phyloP scores from a whole-genome alignment of 2,329 filamentous ascomycete genomes.

The Penicillium thymicola region DNA sequence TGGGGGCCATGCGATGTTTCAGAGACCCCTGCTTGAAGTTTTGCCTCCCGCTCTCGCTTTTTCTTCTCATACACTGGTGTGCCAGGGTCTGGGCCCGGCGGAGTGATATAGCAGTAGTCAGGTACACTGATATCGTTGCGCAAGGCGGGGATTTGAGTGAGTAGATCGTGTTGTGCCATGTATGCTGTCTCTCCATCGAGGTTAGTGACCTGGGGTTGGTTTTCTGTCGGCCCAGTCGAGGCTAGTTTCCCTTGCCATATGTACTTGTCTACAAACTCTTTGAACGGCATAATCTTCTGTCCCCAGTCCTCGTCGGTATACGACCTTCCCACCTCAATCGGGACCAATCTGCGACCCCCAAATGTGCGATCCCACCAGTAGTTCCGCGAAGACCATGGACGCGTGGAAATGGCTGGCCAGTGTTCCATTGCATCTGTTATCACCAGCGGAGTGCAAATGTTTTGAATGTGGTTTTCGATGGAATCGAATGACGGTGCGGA shows the following conservation, averaged over 20 bases:
- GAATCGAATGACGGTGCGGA: constrained; percentile 52
- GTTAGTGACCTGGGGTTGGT: not conserved
- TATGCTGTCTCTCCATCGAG: constrained; percentile 59
- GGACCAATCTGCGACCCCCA: constrained; percentile 73
- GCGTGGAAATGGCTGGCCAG: constrained; percentile 73
- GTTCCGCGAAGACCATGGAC: constrained; percentile 67
- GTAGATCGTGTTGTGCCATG: constrained; percentile 86
- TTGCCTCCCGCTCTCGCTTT: constrained; percentile 21
- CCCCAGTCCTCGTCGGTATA: constrained; percentile 86
- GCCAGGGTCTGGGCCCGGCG: constrained; percentile 54
- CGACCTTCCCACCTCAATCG: constrained; percentile 78
- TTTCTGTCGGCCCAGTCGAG: constrained; percentile 1
- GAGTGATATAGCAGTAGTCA: constrained; percentile 76
- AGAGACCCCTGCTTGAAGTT: not conserved
- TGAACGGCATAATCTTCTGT: constrained; percentile 74
- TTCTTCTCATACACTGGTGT: constrained; percentile 47
- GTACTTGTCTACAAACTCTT: constrained; percentile 63
- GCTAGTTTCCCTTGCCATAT: constrained; percentile 42
- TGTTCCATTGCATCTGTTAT: constrained; percentile 62
- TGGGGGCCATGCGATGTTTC: not conserved
- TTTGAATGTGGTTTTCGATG: constrained; percentile 61
- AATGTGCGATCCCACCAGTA: constrained; percentile 76
- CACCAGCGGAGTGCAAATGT: constrained; percentile 59
- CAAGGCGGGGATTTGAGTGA: constrained; percentile 75
- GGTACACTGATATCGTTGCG: constrained; percentile 73